Evolutionary conservation across 148 eudicot species (phyloP), one percentile per base, ranked within the genome.

Genomic region (Pouteria glomerata): DNA sequence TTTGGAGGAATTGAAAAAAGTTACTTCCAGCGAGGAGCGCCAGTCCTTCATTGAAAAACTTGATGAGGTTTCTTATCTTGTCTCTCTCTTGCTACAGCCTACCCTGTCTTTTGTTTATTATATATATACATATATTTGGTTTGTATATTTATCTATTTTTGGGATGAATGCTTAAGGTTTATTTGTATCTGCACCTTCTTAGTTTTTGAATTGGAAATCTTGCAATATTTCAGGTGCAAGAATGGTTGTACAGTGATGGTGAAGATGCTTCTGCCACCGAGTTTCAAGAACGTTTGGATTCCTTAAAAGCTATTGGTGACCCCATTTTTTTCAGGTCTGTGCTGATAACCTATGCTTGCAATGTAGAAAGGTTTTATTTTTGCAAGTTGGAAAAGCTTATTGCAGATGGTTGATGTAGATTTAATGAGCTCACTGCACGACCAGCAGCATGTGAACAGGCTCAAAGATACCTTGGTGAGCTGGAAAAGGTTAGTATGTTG

Each of bases 231-330:
- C 85, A 95, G 99, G 92, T 86, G 79, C 92, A 95, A 80, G 97
- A 92, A 41, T 95, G 99, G 97, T 83, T 95, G 71, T 95, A 95
- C 80, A 89, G 86, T 73, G 99, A 92, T 78, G 99, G 99, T n/a
- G 99, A 95, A 88, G 97, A 95, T 82, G 99, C 97, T 63, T 79
- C 85, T 52, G 97, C 90, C 37, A 68, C 75, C 67, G 90, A 92
- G 74, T 95, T 95, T 80, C 85, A 92, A 84, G 87, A 90, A 69
- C 96, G 83, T 23, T 79, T 92, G 16, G 87, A 95, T 77, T 82
- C 33, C 71, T 77, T 95, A 74, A 95, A 89, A 83, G 82, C 96
- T 78, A 82, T 92, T 80, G 96, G 99, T 58, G 96, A 92, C 63
- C 99, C 97, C 57, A 95, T 95, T 76, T 95, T 90, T 80, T 88